These are phyloP conservation scores for Sphaerosporella brunnea DNA, from an alignment of 495 filamentous ascomycete species.

Conservation along the genomic window DNA sequence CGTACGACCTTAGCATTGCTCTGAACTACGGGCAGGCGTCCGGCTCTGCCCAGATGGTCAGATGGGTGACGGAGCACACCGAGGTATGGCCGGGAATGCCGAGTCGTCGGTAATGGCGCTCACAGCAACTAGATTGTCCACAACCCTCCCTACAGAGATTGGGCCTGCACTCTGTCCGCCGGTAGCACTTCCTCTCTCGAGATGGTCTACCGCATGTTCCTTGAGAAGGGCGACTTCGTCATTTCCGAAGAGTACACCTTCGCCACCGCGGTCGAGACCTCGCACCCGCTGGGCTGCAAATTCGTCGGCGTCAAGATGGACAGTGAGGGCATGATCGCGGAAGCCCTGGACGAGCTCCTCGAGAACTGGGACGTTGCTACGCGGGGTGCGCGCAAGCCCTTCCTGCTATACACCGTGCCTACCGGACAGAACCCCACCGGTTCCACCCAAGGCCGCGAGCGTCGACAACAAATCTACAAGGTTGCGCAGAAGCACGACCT, in stretches of 20 bases:
- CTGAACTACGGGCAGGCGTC: slow-evolving; percentile 81
- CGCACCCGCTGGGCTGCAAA: slow-evolving; percentile 59
- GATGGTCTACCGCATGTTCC: slow-evolving; percentile 58
- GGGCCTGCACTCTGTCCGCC: slow-evolving; percentile 55
- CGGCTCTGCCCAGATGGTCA: slow-evolving; percentile 68
- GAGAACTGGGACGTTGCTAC: slow-evolving; percentile 40
- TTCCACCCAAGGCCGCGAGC: slow-evolving; percentile 49
- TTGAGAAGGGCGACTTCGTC: slow-evolving; percentile 50
- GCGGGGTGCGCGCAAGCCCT: slow-evolving; percentile 48
- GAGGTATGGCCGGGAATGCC: slow-evolving; percentile 34
- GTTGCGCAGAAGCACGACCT: slow-evolving; percentile 68
- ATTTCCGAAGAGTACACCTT: slow-evolving; percentile 81
- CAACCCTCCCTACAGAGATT: slow-evolving; percentile 65
- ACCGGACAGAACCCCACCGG: slow-evolving; percentile 89
- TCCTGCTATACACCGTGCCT: slow-evolving; percentile 64
- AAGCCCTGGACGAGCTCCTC: slow-evolving; percentile 46
- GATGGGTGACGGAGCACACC: slow-evolving; percentile 85
- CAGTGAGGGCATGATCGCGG: slow-evolving; percentile 53
- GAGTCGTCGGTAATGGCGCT: neutral
- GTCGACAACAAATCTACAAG: slow-evolving; percentile 53
- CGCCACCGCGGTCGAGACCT: slow-evolving; percentile 63
- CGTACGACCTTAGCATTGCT: slow-evolving; percentile 61
- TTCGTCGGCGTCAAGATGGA: slow-evolving; percentile 64
- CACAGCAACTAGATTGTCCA: slow-evolving; percentile 37
- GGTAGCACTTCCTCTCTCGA: slow-evolving; percentile 70